These are phyloP conservation scores for Calonectria montana DNA, from an alignment of 2,329 filamentous ascomycete species.

Conservation along the genomic window DNA sequence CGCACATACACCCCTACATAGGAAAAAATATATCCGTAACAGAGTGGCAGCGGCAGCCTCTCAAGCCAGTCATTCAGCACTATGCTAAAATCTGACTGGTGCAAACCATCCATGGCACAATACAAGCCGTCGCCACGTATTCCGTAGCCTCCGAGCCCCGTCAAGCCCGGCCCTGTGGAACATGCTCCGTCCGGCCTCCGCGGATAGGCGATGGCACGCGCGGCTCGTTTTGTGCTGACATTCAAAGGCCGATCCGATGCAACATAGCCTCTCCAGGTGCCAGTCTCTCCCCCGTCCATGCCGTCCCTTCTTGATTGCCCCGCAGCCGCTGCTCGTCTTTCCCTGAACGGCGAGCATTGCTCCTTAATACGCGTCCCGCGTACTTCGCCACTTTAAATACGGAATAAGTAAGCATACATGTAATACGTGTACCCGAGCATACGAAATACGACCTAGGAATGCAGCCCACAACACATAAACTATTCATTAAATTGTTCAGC, in stretches of 20 bases:
- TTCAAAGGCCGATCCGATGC: no score
- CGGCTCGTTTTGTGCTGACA: not conserved
- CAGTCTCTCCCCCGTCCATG: not conserved
- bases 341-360: not conserved
- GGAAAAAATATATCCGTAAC: not conserved
- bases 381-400: not conserved
- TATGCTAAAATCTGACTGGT: not conserved
- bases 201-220: not conserved
- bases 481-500: not conserved
- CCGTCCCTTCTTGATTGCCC: not conserved
- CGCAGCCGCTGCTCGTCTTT: no score
- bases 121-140: not conserved
- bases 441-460: not conserved
- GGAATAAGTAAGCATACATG: not conserved
- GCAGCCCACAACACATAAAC: not conserved
- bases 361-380: not conserved
- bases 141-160: slow-evolving; percentile 2
- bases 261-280: not conserved
- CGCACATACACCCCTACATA: no score
- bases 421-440: not conserved
- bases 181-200: not conserved
- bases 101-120: not conserved
- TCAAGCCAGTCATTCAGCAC: not conserved
- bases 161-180: not conserved
- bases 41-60: not conserved